Base-by-base conservation (phyloP, 2,329 filamentous ascomycete genomes). In the Ascochyta lentis region DNA sequence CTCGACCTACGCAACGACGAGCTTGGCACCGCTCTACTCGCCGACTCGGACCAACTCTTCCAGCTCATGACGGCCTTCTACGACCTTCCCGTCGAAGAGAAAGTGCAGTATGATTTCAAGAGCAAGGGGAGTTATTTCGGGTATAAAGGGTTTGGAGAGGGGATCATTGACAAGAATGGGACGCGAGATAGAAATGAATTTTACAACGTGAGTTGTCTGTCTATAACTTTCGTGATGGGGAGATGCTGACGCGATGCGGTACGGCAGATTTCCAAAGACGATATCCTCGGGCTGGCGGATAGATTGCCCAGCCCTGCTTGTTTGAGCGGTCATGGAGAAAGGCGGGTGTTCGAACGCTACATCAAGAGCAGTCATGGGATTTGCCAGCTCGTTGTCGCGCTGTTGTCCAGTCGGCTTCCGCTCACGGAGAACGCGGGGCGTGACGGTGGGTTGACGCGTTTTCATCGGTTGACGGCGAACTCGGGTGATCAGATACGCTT, bases 401-500 rank as follows among this genome's bases (percentile, higher is more conserved):
- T 79, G 6, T 69, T 85, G 27, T 80, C 82, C 56, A 60, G 70
- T 0, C 76, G 77, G 33, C 75, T 85, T 1, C 67, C 67, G 2
- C 73, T 85, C 4, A 54, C 35, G 4, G 7, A 35, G 2, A 3
- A 22, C 0, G 50, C 44, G 1, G 46, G 35, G 1, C 70, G 76
- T 3, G 54, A 68, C 1, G 74, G 74, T 12, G 80, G 76, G 0
- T 68, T 85, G 0, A 57, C 75, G 16, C 70, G 76, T n/a, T 64
- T 84, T 5, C 84, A 85, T 67, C 70, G 75, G 5, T 66, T 82
- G 2, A 35, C 70, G 12, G 67, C 69, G 4, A 42, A 55, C n/a
- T 81, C 79, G 22, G 82, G 82, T 23, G 80, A 84, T 64, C 81
- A 83, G 59, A 78, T 85, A n/a, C 80, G 83, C 33, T 81, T 85